A percentile compares a stretch with the other conserved stretches of the same genome.
Evolutionary conservation across 768 basidiomycete species (phyloP).

Genomic region (Coprinopsis marcescibilis): DNA sequence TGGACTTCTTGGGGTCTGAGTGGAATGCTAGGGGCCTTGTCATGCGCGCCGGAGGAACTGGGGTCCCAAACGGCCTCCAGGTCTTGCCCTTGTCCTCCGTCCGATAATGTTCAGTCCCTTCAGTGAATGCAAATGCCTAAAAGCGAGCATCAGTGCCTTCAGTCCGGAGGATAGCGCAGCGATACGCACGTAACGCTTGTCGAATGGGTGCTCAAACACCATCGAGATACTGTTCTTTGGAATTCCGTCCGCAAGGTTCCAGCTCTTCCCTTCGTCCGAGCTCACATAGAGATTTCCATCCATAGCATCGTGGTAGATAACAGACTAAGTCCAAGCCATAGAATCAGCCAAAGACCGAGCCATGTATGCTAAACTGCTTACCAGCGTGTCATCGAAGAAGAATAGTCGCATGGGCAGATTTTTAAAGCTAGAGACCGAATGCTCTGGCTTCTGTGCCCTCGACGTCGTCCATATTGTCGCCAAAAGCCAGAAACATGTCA

Average conservation of each 20-base stretch:
- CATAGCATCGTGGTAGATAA: slow-evolving; percentile 76
- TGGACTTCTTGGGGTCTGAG: slow-evolving; percentile 57
- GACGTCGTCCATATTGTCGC: background rate
- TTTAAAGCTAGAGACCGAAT: slow-evolving; percentile 48
- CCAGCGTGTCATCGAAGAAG: slow-evolving; percentile 92
- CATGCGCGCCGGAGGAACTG: slow-evolving; percentile 52
- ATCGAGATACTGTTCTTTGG: slow-evolving; percentile 54
- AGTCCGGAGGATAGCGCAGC: background rate
- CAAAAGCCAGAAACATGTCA: background rate
- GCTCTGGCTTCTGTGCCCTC: slow-evolving; percentile 42
- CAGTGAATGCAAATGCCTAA: slow-evolving; percentile 85
- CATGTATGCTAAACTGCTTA: slow-evolving; percentile 24
- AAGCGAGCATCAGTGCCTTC: slow-evolving; percentile 1
- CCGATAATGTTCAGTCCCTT: slow-evolving; percentile 72
- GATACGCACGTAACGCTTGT: slow-evolving; percentile 66
- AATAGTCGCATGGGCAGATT: slow-evolving; percentile 73
- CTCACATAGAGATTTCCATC: slow-evolving; percentile 73
- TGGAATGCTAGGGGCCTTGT: slow-evolving; percentile 80
- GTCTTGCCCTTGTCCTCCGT: slow-evolving; percentile 84
- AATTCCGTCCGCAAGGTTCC: slow-evolving; percentile 46
- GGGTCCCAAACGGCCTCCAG: slow-evolving; percentile 79
- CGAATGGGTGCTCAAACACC: slow-evolving; percentile 84
- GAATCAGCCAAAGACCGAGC: slow-evolving; percentile 10
- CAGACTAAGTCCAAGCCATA: slow-evolving; percentile 29
- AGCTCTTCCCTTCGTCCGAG: slow-evolving; percentile 78